Evolutionary conservation across 179 eudicot genomes (phyloP).

Genomic region (Beta lomatogona): DNA sequence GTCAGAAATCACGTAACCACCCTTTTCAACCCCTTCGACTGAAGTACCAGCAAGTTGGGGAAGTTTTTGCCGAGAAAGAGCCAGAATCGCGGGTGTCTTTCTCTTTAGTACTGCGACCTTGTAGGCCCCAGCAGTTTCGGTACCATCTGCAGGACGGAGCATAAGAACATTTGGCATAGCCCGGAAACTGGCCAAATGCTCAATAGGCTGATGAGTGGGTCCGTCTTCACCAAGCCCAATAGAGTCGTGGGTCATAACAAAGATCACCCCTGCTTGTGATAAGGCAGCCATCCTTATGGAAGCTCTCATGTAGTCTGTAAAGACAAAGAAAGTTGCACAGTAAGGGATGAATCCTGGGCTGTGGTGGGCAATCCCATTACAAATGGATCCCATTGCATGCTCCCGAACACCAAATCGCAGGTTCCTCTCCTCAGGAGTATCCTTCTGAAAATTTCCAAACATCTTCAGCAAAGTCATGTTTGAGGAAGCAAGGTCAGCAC

Average conservation of each 20-base stretch:
- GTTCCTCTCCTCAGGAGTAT: constrained; percentile 89
- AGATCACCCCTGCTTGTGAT: constrained; percentile 76
- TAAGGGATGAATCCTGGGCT: constrained; percentile 88
- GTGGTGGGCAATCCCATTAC: constrained; percentile 93
- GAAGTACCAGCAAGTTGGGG: constrained; percentile 87
- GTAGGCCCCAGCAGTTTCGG: constrained; percentile 93
- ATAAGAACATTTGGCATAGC: constrained; percentile 95
- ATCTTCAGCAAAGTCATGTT: constrained; percentile 93
- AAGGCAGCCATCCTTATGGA: constrained; percentile 93
- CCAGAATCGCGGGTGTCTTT: constrained; percentile 82
- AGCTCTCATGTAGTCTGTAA: constrained; percentile 98
- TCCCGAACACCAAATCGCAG: constrained; percentile 96
- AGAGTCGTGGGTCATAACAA: constrained; percentile 99
- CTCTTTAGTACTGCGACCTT: constrained; percentile 65
- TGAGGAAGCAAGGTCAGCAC: constrained; percentile 98
- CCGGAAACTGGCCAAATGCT: constrained; percentile 93
- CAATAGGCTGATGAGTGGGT: constrained; percentile 97
- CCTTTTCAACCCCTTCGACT: constrained; percentile 79
- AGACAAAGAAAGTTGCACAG: constrained; percentile 98
- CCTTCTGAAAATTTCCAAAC: constrained; percentile 95
- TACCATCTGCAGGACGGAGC: constrained; percentile 99
- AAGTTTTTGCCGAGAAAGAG: constrained; percentile 92
- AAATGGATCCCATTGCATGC: constrained; percentile 93
- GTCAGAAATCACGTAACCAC: constrained; percentile 76
- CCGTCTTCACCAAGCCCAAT: constrained; percentile 99